Evolutionary conservation across 2,329 filamentous ascomycete species (phyloP), one percentile per base, ranked within the genome.

Genomic region (Talaromyces atroroseus): DNA sequence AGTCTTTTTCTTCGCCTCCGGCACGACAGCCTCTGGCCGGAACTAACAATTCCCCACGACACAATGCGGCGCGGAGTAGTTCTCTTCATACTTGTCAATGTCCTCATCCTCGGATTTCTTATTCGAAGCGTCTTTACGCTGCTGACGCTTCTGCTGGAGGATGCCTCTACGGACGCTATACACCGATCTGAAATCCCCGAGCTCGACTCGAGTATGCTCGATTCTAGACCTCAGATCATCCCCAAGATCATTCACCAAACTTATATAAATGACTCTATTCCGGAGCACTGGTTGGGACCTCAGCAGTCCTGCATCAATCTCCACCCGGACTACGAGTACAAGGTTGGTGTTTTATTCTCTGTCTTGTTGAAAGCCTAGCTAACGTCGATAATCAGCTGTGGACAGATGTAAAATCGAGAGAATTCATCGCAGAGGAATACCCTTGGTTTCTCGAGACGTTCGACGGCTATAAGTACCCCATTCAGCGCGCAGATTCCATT

Each of bases 241-340:
- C 87, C 87, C 49, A 88, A 87, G 72, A 89, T 90, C 66, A 88
- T 90, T 56, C 87, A 90, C 74, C 87, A 90, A 69, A 89, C 87
- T 10, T 89, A 89, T 71, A 83, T 82, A 65, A 89, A 88, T 67
- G 81, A 85, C 56, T 83, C 79, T 45, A 84, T 90, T 40, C 87
- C 87, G 0, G 75, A 74, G 47, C 80, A 84, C 53, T 90, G 88
- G 88, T 72, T 77, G 57, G 78, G 78, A 10, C 80, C 86, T 32
- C 85, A 88, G 63, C 75, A 83, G 71, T 85, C 79, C 63, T 90
- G 88, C 72, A 74, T 84, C 54, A 80, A 86, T 21, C 69, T 86
- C 51, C 87, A 91, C 67, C 78, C 82, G 1, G 84, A 85, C 62
- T 91, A 86, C 69, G 85, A 90, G 67, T 89, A 89, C 74, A 89